phyloP scores from a whole-genome alignment of 2,329 filamentous ascomycete species.

The Aspergillus nomiae region DNA sequence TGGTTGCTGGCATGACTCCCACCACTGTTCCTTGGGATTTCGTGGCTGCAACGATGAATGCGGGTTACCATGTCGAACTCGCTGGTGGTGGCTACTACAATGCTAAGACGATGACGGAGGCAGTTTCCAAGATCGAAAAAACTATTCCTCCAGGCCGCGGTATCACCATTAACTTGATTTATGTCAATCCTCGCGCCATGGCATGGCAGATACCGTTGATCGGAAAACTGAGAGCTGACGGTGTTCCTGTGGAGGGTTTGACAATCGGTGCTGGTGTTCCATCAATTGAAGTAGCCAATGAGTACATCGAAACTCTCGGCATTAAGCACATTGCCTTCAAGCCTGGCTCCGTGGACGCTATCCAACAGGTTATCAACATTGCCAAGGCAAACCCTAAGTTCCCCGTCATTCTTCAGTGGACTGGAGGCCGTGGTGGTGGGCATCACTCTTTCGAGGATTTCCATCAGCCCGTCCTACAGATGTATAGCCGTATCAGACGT shows the following conservation, averaged over 20 bases:
- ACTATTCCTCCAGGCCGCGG: slow-evolving; percentile 81
- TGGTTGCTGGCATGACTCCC: slow-evolving; percentile 93
- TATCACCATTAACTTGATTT: slow-evolving; percentile 88
- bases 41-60: slow-evolving; percentile 88
- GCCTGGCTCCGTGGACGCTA: slow-evolving; percentile 83
- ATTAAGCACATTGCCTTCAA: slow-evolving; percentile 94
- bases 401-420: slow-evolving; percentile 90
- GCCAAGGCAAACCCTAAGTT: slow-evolving; percentile 88
- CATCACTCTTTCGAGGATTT: slow-evolving; percentile 96
- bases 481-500: slow-evolving; percentile 86
- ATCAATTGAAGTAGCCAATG: slow-evolving; percentile 87
- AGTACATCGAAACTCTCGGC: slow-evolving; percentile 89
- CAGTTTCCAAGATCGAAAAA: slow-evolving; percentile 81
- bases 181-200: slow-evolving; percentile 87
- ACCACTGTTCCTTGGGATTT: slow-evolving; percentile 89
- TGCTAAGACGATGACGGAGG: slow-evolving; percentile 77
- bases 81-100: slow-evolving; percentile 89
- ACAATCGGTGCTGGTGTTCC: slow-evolving; percentile 92
- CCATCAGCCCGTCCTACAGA: slow-evolving; percentile 84
- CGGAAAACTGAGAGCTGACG: slow-evolving; percentile 75
- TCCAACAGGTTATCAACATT: slow-evolving; percentile 87
- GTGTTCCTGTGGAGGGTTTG: slow-evolving; percentile 86
- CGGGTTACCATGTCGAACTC: slow-evolving; percentile 91
- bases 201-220: slow-evolving; percentile 89
- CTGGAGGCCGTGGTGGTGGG: slow-evolving; percentile 86